Percentiles rank a stretch among this genome's conserved stretches.
Conservation (phyloP, 2,329 filamentous ascomycete species). For the Graphilbum fragrans region DNA sequence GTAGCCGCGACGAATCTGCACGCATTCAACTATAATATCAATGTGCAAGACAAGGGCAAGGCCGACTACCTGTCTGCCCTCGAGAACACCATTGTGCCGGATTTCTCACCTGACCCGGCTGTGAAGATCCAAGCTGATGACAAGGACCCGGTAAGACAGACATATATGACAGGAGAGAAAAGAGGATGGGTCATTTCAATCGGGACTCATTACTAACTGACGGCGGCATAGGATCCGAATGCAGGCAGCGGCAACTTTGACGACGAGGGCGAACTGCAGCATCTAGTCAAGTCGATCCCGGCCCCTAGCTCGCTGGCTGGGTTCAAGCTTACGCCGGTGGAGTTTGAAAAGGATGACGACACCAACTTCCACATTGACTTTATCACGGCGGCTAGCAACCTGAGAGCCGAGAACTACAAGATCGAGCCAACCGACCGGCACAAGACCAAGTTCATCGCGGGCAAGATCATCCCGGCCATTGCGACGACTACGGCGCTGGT, state of each 20-base stretch:
- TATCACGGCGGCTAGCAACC: constrained; percentile 92
- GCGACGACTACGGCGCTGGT: constrained; percentile 94
- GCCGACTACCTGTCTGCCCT: constrained; percentile 67
- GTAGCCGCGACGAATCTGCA: constrained; percentile 84
- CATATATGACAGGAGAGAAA: not conserved
- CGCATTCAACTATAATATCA: constrained; percentile 96
- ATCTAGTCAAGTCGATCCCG: constrained; percentile 62
- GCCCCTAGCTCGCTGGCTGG: constrained; percentile 69
- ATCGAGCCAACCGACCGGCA: constrained; percentile 86
- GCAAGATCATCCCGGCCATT: constrained; percentile 98
- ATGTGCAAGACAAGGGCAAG: constrained; percentile 61
- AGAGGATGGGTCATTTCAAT: no score
- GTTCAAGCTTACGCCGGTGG: constrained; percentile 82
- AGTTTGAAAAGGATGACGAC: constrained; percentile 97
- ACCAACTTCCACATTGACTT: constrained; percentile 98
- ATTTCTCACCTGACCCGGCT: constrained; percentile 79
- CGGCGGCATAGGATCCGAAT: constrained; percentile 59
- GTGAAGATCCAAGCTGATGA: constrained; percentile 97
- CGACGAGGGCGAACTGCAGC: constrained; percentile 64
- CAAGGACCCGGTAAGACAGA: constrained; percentile 60
- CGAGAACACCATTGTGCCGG: constrained; percentile 87
- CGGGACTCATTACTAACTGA: not conserved
- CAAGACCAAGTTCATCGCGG: constrained; percentile 99
- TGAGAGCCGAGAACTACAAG: constrained; percentile 96
- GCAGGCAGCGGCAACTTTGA: constrained; percentile 44